phyloP scores from a whole-genome alignment of 2,329 filamentous ascomycete genomes.

The Fusarium nygamai region DNA sequence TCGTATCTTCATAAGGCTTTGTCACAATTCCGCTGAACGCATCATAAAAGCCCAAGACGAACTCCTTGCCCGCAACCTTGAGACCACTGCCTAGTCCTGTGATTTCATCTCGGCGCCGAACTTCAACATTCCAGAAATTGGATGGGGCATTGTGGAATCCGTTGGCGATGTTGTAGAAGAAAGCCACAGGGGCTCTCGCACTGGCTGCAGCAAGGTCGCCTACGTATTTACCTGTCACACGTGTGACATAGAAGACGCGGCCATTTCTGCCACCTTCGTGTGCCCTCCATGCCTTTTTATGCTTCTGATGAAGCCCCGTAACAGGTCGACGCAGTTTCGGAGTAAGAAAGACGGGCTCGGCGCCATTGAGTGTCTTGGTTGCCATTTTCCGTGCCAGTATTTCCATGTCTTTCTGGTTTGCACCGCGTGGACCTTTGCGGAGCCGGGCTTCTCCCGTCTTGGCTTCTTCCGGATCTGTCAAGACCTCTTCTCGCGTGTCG shows the following conservation, averaged over 20 bases:
- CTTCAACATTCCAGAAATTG: slow-evolving; percentile 67
- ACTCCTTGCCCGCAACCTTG: slow-evolving; percentile 71
- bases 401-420: slow-evolving; percentile 46
- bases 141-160: slow-evolving; percentile 80
- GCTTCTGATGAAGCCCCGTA: slow-evolving; percentile 34
- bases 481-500: background rate
- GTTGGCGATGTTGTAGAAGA: slow-evolving; percentile 74
- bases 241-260: slow-evolving; percentile 40
- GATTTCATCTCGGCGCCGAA: slow-evolving; percentile 72
- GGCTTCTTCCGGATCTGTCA: background rate
- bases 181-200: slow-evolving; percentile 73
- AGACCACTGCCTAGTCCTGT: slow-evolving; percentile 69
- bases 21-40: slow-evolving; percentile 73
- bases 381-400: slow-evolving; percentile 45
- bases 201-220: slow-evolving; percentile 69
- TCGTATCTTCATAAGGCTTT: slow-evolving; percentile 71
- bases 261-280: slow-evolving; percentile 44
- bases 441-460: background rate
- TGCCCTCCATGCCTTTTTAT: slow-evolving; percentile 39
- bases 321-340: slow-evolving; percentile 10
- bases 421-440: background rate
- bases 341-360: slow-evolving; percentile 52
- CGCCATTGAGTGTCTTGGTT: slow-evolving; percentile 56
- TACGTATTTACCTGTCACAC: slow-evolving; percentile 63
- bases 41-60: slow-evolving; percentile 72